Base-by-base conservation (phyloP, 2,329 filamentous ascomycete genomes). In the Trichoderma atrobrunneum region DNA sequence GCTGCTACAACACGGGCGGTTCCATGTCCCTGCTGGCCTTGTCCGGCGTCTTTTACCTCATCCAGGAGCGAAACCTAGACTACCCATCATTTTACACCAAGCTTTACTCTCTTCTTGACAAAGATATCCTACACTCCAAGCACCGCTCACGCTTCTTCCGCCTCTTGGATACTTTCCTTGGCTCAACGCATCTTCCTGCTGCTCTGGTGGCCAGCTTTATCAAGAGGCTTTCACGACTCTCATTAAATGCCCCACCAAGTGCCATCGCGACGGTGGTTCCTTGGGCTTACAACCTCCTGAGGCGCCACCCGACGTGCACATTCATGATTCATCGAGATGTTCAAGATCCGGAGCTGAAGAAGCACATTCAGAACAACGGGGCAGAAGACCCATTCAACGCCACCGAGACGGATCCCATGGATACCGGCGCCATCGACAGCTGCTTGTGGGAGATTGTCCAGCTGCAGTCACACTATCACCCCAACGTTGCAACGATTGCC, bases 401-500 rank as follows among this genome's bases (percentile, higher is more conserved):
- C 66, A 84, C 89, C 6, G 93, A 98, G 81, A 78, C 84, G 32
- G 93, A 99, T 75, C 97, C 96, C 0, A 93, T 94, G 87, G 87
- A 92, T 80, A 98, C 95, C 0, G 82, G 87, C 51, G 96, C 97
- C 21, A 93, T 99, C 72, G 94, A 98, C 72, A 97, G 94, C 81
- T 94, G 92, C 80, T 84, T 99, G 8, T 99, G 96, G 97, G 96
- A 99, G 81, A 87, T 99, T 67, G 92, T 97, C 73, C 94, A 94
- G 72, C 85, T 98, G 72, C 94, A 97, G 81, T 91, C 90, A 1
- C 97, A 99, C 81, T 98, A 97, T 81, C 96, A 99, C 79, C 96
- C 97, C 16, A 99, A 98, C 77, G 94, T 99, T 28, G 95, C 95
- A 0, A 96, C 95, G 3, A 90, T 99, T 76, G 92, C 94, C 59